Base-by-base conservation (phyloP, 306 rosid species). In the Hylodesmum podocarpum region DNA sequence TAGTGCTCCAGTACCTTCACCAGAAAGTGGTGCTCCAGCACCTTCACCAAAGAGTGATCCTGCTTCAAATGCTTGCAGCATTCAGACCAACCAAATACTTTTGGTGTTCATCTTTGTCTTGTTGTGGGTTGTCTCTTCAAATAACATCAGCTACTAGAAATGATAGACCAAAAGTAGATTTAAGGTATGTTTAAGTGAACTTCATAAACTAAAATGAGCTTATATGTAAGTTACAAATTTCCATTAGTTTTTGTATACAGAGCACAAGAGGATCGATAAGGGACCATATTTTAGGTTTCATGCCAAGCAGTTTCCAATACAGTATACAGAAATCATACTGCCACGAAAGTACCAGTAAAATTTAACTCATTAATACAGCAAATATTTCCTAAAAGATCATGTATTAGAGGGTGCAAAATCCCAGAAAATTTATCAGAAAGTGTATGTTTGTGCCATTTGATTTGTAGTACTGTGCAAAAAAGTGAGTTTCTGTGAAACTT, bases 401-500 rank as follows among this genome's bases (percentile, higher is more conserved):
- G 1, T 51, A 29, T 58, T 66, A 58, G 24, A 73, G 9, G 44
- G 63, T 7, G 22, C 34, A 54, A 16, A 34, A 71, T 16, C 24
- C 59, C 36, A 57, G 29, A 59, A 15, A 39, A 68, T 2, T 4
- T 71, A 19, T 36, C 19, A 37, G 1, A 1, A 46, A 47, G 64
- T 16, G 44, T 25, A 59, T 29, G 50, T 43, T 15, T 58, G 49
- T n/a, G 57, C 39, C 55, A 34, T 50, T 72, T 55, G 72, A 19
- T 49, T 28, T 31, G 66, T 21, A 51, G 63, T 22, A 62, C 62
- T 63, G 14, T 40, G 9, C 39, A 70, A 61, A 66, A 12, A 37
- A 81, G 47, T 39, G 43, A 34, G 44, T 8, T 58, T 67, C 31
- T 44, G 21, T 36, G 28, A 82, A 72, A 66, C 41, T 72, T 37